Evolutionary conservation across 495 filamentous ascomycete genomes (phyloP).

Genomic region (Penicilliopsis zonata): DNA sequence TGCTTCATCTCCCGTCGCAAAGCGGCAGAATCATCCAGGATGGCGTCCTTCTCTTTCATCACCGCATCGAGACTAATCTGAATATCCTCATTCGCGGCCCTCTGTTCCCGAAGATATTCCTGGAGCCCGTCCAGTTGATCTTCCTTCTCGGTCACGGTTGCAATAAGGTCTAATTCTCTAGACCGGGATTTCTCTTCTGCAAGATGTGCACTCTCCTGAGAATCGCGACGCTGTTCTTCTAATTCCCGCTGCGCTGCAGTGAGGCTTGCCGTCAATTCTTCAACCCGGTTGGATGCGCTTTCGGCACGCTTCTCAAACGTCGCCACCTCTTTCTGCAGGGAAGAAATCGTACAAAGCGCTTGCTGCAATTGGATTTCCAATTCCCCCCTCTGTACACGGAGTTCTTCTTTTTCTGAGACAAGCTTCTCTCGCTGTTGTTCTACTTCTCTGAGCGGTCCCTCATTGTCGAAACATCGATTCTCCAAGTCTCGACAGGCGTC

Average conservation of each 20-base stretch:
- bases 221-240: conserved; percentile 12
- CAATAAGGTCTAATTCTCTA: conserved; percentile 30
- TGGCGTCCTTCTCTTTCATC: conserved; percentile 9
- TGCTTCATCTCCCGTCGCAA: conserved; percentile 11
- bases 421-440: conserved; percentile 30
- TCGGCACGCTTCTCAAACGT: conserved; percentile 18
- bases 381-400: conserved; percentile 16
- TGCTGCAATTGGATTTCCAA: conserved; percentile 14
- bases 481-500: conserved; percentile 44
- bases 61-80: conserved; percentile 7
- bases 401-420: conserved; percentile 11
- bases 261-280: conserved; percentile 19
- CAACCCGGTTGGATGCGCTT: conserved; percentile 8
- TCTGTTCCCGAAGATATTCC: conserved; percentile 9
- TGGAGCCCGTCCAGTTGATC: conserved; percentile 29
- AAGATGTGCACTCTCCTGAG: conserved; percentile 8
- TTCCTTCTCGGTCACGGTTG: conserved; percentile 33
- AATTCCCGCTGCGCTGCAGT: conserved; percentile 14
- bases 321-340: conserved; percentile 18
- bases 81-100: conserved; percentile 10
- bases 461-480: conserved; percentile 35
- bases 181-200: conserved; percentile 22
- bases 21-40: conserved; percentile 4
- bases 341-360: conserved; percentile 8
- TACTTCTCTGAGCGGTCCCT: conserved; percentile 34